These are phyloP conservation scores for Scedosporium boydii DNA, from an alignment of 2,329 filamentous ascomycete genomes.

Conservation along the genomic window DNA sequence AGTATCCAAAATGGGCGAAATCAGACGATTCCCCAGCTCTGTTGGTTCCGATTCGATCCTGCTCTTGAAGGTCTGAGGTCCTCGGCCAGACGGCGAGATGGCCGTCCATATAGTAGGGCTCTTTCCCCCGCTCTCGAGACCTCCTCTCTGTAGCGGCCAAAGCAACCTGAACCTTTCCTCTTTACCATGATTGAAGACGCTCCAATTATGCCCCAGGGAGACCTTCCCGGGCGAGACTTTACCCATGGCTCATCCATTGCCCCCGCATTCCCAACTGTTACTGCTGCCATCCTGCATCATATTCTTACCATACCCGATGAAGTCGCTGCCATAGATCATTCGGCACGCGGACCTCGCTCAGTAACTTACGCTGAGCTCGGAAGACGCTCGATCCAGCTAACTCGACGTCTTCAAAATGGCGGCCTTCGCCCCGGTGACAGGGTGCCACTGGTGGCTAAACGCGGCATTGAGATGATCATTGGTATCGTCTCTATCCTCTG, in stretches of 20 bases:
- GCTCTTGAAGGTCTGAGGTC: too few relatives aligned
- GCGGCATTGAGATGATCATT: constrained; percentile 46
- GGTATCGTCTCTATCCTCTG: constrained; percentile 47
- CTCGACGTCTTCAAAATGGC: constrained; percentile 24
- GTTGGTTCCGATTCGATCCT: too few relatives aligned
- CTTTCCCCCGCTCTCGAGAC: neutral
- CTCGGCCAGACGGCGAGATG: too few relatives aligned
- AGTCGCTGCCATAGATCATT: constrained; percentile 28
- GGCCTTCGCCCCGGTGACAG: constrained; percentile 35
- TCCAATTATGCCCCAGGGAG: neutral
- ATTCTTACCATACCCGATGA: constrained; percentile 25
- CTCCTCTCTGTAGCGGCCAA: neutral
- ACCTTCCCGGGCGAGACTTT: constrained; percentile 5
- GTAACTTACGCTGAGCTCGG: constrained; percentile 37
- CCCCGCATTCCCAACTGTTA: constrained; percentile 27
- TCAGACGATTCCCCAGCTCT: too few relatives aligned
- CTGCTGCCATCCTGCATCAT: constrained; percentile 27
- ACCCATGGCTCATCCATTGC: constrained; percentile 15
- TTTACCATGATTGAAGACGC: neutral
- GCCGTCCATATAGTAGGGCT: neutral
- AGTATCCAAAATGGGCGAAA: too few relatives aligned
- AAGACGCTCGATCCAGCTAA: constrained; percentile 29
- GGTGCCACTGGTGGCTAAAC: constrained; percentile 44
- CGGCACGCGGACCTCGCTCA: constrained; percentile 16
- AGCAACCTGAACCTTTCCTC: neutral